Base-by-base conservation (phyloP, 78 protist genomes). In the Cavenderia fasciculata region DNA sequence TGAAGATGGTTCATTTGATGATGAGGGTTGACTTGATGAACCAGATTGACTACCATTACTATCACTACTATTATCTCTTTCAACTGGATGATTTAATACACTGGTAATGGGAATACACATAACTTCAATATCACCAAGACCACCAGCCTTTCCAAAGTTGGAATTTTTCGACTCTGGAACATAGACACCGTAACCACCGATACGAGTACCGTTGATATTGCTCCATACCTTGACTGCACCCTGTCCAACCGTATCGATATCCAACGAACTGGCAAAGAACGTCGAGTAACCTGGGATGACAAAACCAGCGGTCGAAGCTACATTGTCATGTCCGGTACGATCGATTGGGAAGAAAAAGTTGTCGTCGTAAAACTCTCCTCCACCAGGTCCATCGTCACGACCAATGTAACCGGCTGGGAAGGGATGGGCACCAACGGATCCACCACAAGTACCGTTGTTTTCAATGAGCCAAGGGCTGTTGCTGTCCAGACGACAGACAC, bases 211-310 rank as follows among this genome's bases (percentile, higher is more conserved):
- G 43, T 59, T 59, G n/a, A 10, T 43, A 25, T 74, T 74, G 46
- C 59, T 57, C 85, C 85, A 74, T 25, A 54, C 52, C 31, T 74
- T 74, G 21, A 74, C 59, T 18, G 85, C 46, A 59, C 85, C 85
- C 46, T 75, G 86, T 8, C 86, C 86, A 44, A 52, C 40, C 19
- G 11, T 25, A 61, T 75, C 86, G 34, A 75, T 61, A 33, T 59
- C 86, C 7, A 61, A 25, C 12, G 71, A 59, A 1, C 74, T 46
- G 11, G 74, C 86, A 61, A 75, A 61, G 19, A 75, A n/a, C 1
- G 36, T 38, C 3, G 19, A 27, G 33, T 61, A 75, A 34, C 86
- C 86, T 46, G 86, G 86, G 33, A 61, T 59, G 36, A 56, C 46
- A 25, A 61, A 69, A 61, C 51, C 71, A 38, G 85, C 23, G 11